phyloP scores from a whole-genome alignment of 1,284 basidiomycete genomes.

The Trametes hirsuta region DNA sequence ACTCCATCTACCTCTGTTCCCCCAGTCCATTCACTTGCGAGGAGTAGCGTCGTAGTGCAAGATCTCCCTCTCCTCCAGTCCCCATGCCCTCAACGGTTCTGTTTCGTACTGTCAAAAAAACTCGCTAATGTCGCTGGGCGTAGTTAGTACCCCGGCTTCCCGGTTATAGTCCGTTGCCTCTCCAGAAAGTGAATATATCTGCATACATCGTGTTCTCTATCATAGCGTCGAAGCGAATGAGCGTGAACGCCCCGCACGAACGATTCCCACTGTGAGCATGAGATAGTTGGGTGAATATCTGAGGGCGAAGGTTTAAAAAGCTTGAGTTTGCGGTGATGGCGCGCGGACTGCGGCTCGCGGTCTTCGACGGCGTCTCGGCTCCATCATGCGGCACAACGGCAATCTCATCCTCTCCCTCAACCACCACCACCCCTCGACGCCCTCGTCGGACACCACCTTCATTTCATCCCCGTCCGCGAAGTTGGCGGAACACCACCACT shows the following conservation, averaged over 20 bases:
- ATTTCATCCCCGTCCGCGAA: not conserved
- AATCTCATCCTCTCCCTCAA: slow-evolving; percentile 5
- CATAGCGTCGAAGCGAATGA: not conserved
- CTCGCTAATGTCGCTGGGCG: slow-evolving; percentile 24
- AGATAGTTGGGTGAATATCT: too few species aligned
- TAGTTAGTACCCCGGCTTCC: slow-evolving; percentile 19
- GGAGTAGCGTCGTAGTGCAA: slow-evolving; percentile 52
- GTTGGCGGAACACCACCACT: slow-evolving; percentile 1
- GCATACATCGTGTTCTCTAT: not conserved
- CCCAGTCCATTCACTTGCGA: slow-evolving; percentile 45
- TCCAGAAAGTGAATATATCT: not conserved
- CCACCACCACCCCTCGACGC: slow-evolving; percentile 12
- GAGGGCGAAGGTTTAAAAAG: too few species aligned
- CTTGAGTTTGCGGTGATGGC: too few species aligned
- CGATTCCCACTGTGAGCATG: too few species aligned
- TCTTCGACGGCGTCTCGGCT: too few species aligned
- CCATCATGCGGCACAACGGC: slow-evolving; percentile 8
- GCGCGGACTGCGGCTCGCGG: too few species aligned
- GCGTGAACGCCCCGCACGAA: not conserved
- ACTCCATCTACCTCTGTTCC: slow-evolving; percentile 37
- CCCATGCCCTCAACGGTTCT: slow-evolving; percentile 26
- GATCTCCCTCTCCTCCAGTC: slow-evolving; percentile 24
- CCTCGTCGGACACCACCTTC: slow-evolving; percentile 7
- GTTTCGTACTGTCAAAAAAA: slow-evolving; percentile 15
- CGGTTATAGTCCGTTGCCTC: slow-evolving; percentile 5